phyloP scores from a whole-genome alignment of 1,284 basidiomycete species.

The Wallemia ichthyophaga region DNA sequence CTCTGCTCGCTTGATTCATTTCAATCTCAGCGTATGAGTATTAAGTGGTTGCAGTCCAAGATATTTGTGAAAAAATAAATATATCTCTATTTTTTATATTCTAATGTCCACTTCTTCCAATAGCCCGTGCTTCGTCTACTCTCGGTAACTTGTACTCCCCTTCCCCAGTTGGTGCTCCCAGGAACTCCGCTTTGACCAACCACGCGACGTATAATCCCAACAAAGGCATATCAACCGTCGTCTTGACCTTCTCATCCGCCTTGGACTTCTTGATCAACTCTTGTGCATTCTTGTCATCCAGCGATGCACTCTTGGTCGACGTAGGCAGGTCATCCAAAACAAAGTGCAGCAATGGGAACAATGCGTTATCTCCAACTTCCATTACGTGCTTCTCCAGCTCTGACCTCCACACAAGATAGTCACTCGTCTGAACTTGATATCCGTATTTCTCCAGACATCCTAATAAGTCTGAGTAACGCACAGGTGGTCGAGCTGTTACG shows the following conservation, averaged over 20 bases:
- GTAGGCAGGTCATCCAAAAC: conserved; percentile 91
- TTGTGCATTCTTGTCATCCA: conserved; percentile 61
- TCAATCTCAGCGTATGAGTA: not conserved
- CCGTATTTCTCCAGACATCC: conserved; percentile 47
- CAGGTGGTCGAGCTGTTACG: conserved; percentile 54
- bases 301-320: conserved; percentile 71
- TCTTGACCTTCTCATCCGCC: conserved; percentile 18
- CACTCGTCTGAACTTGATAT: conserved; percentile 42
- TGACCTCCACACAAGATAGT: conserved; percentile 75
- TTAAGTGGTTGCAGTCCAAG: not conserved
- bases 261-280: conserved; percentile 27
- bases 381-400: conserved; percentile 84
- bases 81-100: not conserved
- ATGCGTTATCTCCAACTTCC: conserved; percentile 72
- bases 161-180: conserved; percentile 28
- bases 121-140: conserved; percentile 8
- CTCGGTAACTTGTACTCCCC: conserved; percentile 12
- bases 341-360: conserved; percentile 90
- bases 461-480: conserved; percentile 72
- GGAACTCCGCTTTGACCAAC: conserved; percentile 61
- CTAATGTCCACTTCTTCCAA: conserved; percentile 1
- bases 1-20: not conserved
- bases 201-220: conserved; percentile 82
- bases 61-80: not conserved
- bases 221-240: conserved; percentile 42